These are phyloP conservation scores for Chaetomium sp. DNA, from an alignment of 2,329 filamentous ascomycete genomes.

Conservation along the genomic window DNA sequence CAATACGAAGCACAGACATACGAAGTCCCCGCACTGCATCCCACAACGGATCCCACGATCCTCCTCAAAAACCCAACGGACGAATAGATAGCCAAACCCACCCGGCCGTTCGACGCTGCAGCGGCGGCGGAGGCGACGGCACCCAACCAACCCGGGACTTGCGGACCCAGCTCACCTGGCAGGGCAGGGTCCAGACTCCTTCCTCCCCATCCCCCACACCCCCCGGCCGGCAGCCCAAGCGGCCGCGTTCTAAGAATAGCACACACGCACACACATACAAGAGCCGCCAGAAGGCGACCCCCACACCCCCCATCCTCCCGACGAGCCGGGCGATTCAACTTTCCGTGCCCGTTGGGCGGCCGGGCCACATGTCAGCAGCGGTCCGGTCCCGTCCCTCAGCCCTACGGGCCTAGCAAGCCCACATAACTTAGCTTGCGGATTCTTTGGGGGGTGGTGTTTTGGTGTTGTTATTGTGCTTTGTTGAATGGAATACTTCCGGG, in stretches of 20 bases:
- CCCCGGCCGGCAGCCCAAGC: background rate
- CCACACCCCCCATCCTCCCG: background rate
- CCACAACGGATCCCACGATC: background rate
- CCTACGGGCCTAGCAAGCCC: background rate
- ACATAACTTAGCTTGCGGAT: background rate
- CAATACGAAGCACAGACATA: background rate
- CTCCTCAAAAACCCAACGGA: background rate
- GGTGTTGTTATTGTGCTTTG: background rate
- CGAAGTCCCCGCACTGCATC: background rate
- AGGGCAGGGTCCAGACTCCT: background rate
- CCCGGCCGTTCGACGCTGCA: background rate
- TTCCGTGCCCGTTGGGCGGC: background rate
- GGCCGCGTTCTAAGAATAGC: slow-evolving; percentile 12
- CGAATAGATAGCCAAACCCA: background rate
- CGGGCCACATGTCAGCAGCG: slow-evolving; percentile 10
- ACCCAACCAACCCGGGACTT: no score
- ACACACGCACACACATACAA: background rate
- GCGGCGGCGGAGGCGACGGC: no score
- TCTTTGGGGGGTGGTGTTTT: background rate
- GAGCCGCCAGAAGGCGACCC: no score
- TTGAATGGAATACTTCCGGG: no score
- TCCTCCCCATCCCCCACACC: background rate
- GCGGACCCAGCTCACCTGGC: background rate
- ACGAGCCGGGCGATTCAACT: background rate
- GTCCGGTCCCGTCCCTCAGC: slow-evolving; percentile 3